Base-by-base conservation (phyloP, 73 alveolate species). In the Symbiodinium natans region DNA sequence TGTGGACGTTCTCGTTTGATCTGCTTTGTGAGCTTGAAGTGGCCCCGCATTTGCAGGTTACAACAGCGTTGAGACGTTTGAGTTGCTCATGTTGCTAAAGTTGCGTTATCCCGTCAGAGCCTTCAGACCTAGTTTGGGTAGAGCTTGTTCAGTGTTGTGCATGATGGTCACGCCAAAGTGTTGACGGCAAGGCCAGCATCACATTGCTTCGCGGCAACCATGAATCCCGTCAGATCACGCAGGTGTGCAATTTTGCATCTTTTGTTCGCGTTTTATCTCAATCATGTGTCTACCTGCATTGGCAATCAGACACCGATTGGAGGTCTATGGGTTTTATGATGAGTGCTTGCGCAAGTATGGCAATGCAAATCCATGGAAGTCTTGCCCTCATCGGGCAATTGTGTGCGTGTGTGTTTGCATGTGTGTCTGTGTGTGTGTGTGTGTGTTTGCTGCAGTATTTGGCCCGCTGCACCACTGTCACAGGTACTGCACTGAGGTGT, bases 241-340 rank as follows among this genome's bases (percentile, higher is more conserved):
- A 99, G 95, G 98, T n/a, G 88, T 73, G 2, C 17, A 3, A 31
- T 75, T 84, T n/a, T 17, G 36, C 36, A n/a, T 31, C 21, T 74
- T 71, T n/a, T 10, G 6, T n/a, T 34, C 11, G 43, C 17, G 0
- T 56, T 1, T 56, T 21, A 56, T 21, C 31, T 56, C 17, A 56
- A 56, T 21, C 17, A 21, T 21, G 75, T 56, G 3, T 29, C 75
- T 29, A 21, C n/a, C 82, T 36, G 19, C n/a, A 25, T n/a, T 63
- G 6, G 31, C 10, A 9, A 17, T 63, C 31, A 10, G 19, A 19
- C 11, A n/a, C 82, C n/a, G 9, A 36, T 25, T 9, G 10, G 31
- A 93, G 99, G 99, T 99, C 25, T 99, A 99, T 98, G 99, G 99
- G 33, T 99, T 99, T 97, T 99, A 99, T 86, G 99, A 99, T 95